phyloP scores from a whole-genome alignment of 257 asterid genomes.

The Buddleja alternifolia region DNA sequence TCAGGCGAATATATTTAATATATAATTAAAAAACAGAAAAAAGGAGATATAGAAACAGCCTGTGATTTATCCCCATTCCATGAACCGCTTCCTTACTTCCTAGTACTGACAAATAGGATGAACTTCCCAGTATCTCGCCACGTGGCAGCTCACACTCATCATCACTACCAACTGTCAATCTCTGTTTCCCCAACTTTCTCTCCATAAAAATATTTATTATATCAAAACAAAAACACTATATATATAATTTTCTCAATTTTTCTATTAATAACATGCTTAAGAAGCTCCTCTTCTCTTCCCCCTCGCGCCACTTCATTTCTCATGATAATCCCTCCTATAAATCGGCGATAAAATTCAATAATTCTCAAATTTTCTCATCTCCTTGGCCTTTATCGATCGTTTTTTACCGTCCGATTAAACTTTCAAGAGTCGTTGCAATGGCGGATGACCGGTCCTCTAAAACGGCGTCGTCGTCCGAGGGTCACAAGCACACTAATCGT shows the following conservation, averaged over 20 bases:
- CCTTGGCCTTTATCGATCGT: conserved; percentile 43
- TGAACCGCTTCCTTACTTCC: background rate
- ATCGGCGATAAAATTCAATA: conserved; percentile 20
- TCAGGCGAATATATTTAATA: too few species aligned
- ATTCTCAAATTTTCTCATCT: conserved; percentile 18
- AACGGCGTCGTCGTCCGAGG: conserved; percentile 43
- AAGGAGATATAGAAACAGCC: background rate
- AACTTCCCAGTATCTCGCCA: conserved; percentile 23
- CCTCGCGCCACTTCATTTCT: conserved; percentile 37
- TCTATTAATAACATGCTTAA: conserved; percentile 42
- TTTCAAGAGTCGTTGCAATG: conserved; percentile 55
- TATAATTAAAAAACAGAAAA: background rate
- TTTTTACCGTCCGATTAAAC: conserved; percentile 38
- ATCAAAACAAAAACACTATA: background rate
- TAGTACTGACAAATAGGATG: background rate
- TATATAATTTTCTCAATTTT: background rate
- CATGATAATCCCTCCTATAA: conserved; percentile 27
- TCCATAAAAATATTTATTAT: too few species aligned
- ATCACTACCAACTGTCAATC: conserved; percentile 29
- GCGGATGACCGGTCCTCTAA: conserved; percentile 50
- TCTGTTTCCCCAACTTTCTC: conserved; percentile 3
- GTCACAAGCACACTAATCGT: conserved; percentile 64
- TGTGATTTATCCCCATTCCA: conserved; percentile 1
- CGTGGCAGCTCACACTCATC: conserved; percentile 24
- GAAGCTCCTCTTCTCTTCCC: conserved; percentile 39